Evolutionary conservation across 2,329 filamentous ascomycete species (phyloP).

Genomic region (Blastomyces percursus): DNA sequence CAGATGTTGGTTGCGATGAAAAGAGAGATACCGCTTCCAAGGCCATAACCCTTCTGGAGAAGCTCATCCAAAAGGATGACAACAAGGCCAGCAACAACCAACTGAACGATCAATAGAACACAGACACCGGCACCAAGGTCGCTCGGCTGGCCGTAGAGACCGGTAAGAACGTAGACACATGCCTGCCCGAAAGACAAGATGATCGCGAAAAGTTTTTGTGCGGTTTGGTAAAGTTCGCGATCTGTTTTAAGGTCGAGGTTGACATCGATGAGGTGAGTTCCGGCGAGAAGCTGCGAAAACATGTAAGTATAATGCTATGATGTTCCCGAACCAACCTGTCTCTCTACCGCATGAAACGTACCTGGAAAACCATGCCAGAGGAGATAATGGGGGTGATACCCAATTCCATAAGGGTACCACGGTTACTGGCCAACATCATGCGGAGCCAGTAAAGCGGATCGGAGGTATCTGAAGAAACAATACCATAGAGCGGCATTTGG

Average conservation of each 20-base stretch:
- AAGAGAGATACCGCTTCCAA: conserved; percentile 95
- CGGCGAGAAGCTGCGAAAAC: conserved; percentile 63
- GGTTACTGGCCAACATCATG: conserved; percentile 99
- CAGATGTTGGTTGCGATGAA: conserved; percentile 99
- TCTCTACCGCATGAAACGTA: conserved; percentile 17
- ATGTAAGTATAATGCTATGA: conserved; percentile 5
- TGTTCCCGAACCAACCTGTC: background rate
- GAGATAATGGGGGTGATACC: conserved; percentile 99
- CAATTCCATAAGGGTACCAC: conserved; percentile 90
- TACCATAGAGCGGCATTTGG: conserved; percentile 98
- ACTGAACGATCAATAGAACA: conserved; percentile 94
- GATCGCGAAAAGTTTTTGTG: conserved; percentile 97
- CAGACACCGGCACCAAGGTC: conserved; percentile 97
- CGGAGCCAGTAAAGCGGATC: conserved; percentile 99
- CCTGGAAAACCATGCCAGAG: conserved; percentile 98
- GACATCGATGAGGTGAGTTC: conserved; percentile 99
- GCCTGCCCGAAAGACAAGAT: conserved; percentile 96
- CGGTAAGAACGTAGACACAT: conserved; percentile 96
- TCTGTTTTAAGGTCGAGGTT: conserved; percentile 99
- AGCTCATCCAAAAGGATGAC: conserved; percentile 99
- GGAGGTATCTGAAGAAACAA: conserved; percentile 96
- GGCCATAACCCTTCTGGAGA: conserved; percentile 97
- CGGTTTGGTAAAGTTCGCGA: conserved; percentile 98
- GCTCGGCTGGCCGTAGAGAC: conserved; percentile 91
- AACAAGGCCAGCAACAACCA: conserved; percentile 93